phyloP scores from a whole-genome alignment of 2,329 filamentous ascomycete genomes.

The Fusarium sp. region DNA sequence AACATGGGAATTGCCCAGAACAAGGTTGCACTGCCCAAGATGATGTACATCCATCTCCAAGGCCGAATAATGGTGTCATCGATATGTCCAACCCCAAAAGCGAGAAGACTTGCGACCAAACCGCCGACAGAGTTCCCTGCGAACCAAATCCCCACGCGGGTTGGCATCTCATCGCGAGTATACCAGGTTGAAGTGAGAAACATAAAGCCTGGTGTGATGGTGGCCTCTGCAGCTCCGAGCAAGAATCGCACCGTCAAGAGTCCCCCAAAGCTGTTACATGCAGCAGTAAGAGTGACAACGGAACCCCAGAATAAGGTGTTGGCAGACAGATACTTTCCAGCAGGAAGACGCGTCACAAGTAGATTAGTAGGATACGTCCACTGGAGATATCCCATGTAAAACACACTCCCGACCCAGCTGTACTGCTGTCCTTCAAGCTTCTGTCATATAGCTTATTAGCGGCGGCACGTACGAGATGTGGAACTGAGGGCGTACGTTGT shows the following conservation, averaged over 20 bases:
- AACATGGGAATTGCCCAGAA: conserved; percentile 63
- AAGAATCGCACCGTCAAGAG: conserved; percentile 65
- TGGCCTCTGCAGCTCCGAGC: conserved; percentile 66
- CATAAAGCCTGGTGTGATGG: conserved; percentile 66
- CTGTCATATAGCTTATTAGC: conserved; percentile 13
- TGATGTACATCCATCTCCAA: conserved; percentile 70
- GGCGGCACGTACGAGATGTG: rapidly evolving
- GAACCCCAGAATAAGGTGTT: conserved; percentile 65
- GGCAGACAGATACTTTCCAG: conserved; percentile 59
- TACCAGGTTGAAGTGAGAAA: conserved; percentile 69
- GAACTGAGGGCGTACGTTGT: conserved; percentile 49
- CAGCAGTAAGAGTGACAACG: conserved; percentile 58
- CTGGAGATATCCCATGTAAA: conserved; percentile 60
- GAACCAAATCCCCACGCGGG: conserved; percentile 68
- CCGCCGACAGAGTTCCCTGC: conserved; percentile 63
- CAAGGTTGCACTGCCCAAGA: conserved; percentile 64
- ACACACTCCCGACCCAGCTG: conserved; percentile 68
- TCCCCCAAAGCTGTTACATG: conserved; percentile 61
- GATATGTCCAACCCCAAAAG: conserved; percentile 69
- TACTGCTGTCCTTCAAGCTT: conserved; percentile 62
- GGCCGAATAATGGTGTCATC: conserved; percentile 55
- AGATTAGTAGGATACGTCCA: conserved; percentile 64
- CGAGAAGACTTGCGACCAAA: conserved; percentile 61
- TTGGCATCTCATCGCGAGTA: conserved; percentile 67
- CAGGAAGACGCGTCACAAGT: conserved; percentile 60